A percentile compares a stretch with the other conserved stretches of the same genome.
Conservation (phyloP, 768 basidiomycete genomes). For the Phylloporus arenicola region DNA sequence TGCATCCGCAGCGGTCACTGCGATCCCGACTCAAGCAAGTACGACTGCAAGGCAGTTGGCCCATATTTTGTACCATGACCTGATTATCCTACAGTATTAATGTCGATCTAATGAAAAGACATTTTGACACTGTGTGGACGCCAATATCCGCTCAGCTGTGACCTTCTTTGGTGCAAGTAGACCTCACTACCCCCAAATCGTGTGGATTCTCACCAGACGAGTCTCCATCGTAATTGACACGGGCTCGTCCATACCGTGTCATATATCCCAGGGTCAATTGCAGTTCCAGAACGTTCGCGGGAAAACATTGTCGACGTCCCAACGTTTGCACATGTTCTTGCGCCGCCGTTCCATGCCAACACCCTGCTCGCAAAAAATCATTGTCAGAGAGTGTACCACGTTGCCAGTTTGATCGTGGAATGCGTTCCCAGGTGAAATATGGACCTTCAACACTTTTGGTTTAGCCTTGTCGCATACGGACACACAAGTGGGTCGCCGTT, state of each 20-base stretch:
- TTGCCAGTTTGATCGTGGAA: neutral
- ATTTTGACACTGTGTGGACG: too few relatives aligned
- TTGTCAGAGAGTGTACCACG: neutral
- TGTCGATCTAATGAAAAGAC: neutral
- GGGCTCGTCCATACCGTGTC: too few relatives aligned
- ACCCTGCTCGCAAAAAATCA: neutral
- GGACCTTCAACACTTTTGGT: neutral
- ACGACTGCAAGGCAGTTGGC: too few relatives aligned
- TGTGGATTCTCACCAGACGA: neutral
- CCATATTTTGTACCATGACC: neutral
- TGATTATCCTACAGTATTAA: neutral
- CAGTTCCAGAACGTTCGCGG: neutral
- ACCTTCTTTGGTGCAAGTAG: too few relatives aligned
- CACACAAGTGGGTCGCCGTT: neutral
- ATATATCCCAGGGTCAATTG: neutral
- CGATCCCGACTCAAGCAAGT: too few relatives aligned
- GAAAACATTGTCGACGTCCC: neutral
- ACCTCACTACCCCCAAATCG: too few relatives aligned
- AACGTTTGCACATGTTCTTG: neutral
- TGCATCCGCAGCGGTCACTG: neutral
- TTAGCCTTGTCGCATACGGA: neutral
- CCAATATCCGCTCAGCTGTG: too few relatives aligned
- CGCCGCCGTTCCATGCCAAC: neutral
- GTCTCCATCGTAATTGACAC: neutral
- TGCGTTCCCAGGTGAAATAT: neutral